Base-by-base conservation (phyloP, 768 basidiomycete species). In the Rhizopogon rudus region DNA sequence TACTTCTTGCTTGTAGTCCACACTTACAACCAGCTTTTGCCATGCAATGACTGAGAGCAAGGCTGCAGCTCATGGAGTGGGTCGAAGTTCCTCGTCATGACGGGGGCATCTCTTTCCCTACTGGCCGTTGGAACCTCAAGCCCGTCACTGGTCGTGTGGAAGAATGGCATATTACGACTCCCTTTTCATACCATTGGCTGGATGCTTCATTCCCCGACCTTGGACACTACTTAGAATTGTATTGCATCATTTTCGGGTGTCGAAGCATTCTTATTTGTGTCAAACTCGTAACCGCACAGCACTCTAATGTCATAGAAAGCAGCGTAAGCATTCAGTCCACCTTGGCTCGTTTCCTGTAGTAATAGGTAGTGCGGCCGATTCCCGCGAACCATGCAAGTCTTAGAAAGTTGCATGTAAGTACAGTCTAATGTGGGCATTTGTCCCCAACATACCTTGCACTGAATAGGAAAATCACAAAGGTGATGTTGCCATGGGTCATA, bases 401-500 rank as follows among this genome's bases (percentile, higher is more conserved):
- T 62, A 43, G 4, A 14, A 41, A 40, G 14, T 25, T 44, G 64
- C 22, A 56, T 40, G 52, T 29, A 35, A 37, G 35, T 16, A 37
- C 8, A 37, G 9, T 16, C 22, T 37, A 35, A 20, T 14, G 2
- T 5, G 22, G 5, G 5, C 33, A 51, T 53, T 14, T 12, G 31
- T 49, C 40, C 9, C 9, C n/a, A 17, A 65, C 71, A 48, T 64
- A 87, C 87, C 88, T 79, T 60, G 77, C 76, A 40, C 73, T 46
- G 52, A 86, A 76, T 39, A 91, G 73, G 25, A 83, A 69, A 31
- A 84, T 51, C 22, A 81, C 79, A 55, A 83, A 72, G 3, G 87
- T 83, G 63, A 90, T 84, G 62, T 91, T 92, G 35, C 88, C 89
- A 60, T 91, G 88, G 0, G 83, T 87, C 75, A 81, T 85, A 28